Conservation (phyloP, 257 asterid genomes). For the Verbena officinalis region DNA sequence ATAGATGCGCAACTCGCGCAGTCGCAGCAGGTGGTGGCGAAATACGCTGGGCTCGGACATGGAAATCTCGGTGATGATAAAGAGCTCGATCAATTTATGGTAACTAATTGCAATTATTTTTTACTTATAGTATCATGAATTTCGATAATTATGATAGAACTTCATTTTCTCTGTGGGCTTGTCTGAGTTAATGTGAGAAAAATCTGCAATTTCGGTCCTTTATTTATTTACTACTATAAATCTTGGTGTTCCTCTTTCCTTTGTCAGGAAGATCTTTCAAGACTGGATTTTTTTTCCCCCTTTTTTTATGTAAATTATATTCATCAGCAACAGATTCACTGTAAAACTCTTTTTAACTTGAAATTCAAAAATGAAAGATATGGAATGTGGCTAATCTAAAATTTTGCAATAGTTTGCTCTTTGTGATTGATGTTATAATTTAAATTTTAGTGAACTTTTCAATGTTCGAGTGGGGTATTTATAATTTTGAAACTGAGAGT, state of each 20-base stretch:
- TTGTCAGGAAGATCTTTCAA: too few species aligned
- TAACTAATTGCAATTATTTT: background rate
- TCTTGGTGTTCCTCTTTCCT: too few species aligned
- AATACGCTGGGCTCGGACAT: slow-evolving; percentile 54
- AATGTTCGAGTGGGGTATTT: too few species aligned
- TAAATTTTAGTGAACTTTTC: too few species aligned
- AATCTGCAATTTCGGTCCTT: too few species aligned
- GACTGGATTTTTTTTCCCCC: too few species aligned
- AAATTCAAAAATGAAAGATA: too few species aligned
- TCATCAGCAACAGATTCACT: too few species aligned
- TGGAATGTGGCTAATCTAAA: background rate
- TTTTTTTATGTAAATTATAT: background rate
- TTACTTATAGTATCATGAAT: too few species aligned
- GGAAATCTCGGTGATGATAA: slow-evolving; percentile 52
- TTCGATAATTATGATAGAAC: background rate
- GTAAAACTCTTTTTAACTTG: too few species aligned
- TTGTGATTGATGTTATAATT: background rate
- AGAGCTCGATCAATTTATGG: slow-evolving; percentile 80
- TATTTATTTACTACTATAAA: background rate
- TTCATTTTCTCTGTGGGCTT: background rate
- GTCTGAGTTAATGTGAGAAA: background rate
- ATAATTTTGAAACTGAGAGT: too few species aligned
- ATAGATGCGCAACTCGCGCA: slow-evolving; percentile 75
- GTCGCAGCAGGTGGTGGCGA: slow-evolving; percentile 64
- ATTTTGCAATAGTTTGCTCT: too few species aligned